A percentile compares a stretch with the other conserved stretches of the same genome.
Conservation (phyloP, 2,329 filamentous ascomycete genomes). For the Fusarium goolgardi region DNA sequence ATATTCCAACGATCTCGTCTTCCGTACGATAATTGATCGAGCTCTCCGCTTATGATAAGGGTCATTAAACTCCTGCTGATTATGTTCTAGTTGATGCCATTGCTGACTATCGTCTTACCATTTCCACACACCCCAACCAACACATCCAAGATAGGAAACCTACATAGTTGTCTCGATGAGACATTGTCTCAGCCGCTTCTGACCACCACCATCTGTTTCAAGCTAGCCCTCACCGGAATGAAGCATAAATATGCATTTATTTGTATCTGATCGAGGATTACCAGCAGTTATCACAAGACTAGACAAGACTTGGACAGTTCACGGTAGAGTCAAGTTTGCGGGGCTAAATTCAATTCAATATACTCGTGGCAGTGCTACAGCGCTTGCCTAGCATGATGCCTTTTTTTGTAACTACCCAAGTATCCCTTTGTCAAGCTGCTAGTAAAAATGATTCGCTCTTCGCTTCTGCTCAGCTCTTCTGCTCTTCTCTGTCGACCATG, state of each 20-base stretch:
- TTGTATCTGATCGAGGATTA: not conserved
- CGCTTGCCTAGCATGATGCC: slow-evolving; percentile 43
- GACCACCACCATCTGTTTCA: not conserved
- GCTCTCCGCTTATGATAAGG: not conserved
- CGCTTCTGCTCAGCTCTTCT: slow-evolving; percentile 32
- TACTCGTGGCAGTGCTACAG: slow-evolving; percentile 42
- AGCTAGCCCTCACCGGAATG: not conserved
- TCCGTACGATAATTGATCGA: not conserved
- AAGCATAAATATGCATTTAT: not conserved
- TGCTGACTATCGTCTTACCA: slow-evolving; percentile 2
- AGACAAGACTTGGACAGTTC: not conserved
- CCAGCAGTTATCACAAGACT: not conserved
- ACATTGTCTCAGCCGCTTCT: slow-evolving; percentile 3
- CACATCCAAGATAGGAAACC: not conserved
- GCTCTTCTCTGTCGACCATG: slow-evolving; percentile 40
- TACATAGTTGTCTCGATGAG: not conserved
- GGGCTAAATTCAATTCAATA: slow-evolving; percentile 34
- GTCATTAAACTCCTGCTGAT: not conserved
- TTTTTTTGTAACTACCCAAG: slow-evolving; percentile 47
- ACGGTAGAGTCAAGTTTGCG: slow-evolving; percentile 11
- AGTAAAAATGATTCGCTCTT: slow-evolving; percentile 41
- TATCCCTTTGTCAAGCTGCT: slow-evolving; percentile 42
- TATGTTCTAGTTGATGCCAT: slow-evolving; percentile 9
- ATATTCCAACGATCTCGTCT: not conserved
- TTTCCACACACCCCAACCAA: not conserved